phyloP scores from a whole-genome alignment of 345 rosid genomes.

The Sonneratia alba region DNA sequence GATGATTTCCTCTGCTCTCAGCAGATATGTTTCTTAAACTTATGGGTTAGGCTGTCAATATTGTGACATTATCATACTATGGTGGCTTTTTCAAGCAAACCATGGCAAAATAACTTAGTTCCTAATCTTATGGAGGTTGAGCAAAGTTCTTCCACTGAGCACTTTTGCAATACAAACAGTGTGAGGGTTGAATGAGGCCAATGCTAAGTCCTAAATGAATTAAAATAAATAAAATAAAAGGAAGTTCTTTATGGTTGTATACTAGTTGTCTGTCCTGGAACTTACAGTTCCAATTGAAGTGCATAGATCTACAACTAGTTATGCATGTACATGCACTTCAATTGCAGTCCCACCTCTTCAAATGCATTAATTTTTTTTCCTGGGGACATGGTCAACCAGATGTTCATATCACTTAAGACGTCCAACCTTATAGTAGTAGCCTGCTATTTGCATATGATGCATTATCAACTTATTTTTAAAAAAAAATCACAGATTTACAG shows the following conservation, averaged over 20 bases:
- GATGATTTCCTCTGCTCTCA: no score
- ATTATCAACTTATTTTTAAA: no score
- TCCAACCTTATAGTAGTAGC: background rate
- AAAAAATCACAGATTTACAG: no score
- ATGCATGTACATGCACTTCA: background rate
- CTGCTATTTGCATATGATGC: background rate
- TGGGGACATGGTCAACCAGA: no score
- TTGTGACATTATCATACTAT: background rate
- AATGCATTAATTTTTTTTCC: no score
- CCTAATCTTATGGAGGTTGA: background rate
- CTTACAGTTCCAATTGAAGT: background rate
- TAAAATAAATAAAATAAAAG: background rate
- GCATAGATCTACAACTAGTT: background rate
- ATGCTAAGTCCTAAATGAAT: background rate
- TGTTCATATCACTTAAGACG: no score
- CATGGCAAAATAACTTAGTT: background rate
- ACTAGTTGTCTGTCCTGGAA: background rate
- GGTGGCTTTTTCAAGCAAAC: background rate
- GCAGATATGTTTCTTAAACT: no score
- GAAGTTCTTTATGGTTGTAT: background rate
- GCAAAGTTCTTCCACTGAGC: background rate
- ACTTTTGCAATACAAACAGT: background rate
- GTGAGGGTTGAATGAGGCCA: background rate
- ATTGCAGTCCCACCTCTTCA: background rate
- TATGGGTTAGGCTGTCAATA: background rate